Evolutionary conservation across 169 alveolate genomes (phyloP), one percentile per base, ranked within the genome.

Genomic region (Plasmodium ovale): DNA sequence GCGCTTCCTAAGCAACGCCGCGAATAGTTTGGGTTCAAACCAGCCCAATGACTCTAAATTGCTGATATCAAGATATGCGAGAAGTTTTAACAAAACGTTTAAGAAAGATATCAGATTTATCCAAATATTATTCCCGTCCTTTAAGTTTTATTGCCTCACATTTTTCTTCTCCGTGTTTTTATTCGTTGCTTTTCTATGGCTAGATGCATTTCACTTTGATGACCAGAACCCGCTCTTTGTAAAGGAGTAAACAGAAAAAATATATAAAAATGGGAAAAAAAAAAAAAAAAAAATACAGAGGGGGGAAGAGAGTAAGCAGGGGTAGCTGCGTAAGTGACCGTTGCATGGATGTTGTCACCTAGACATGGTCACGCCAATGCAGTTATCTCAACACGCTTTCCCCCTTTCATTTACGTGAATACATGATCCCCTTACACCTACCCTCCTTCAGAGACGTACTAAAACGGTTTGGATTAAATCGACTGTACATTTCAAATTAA

Each of bases 71-170:
- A 74, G 44, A 74, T 74, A 74, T 47, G 51, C 88, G n/a, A 42
- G 33, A 65, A 23, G 44, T 19, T 74, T 74, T 62, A 59, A 53
- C 37, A 74, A 59, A 42, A 74, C 88, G 16, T 74, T 74, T 12
- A 74, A 74, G 77, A 74, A 62, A 39, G 73, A 74, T 33, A 74
- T 74, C 0, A 9, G 47, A 27, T 74, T 74, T 33, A 74, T 74
- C 42, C 88, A 74, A 53, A 74, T 74, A 7, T 60, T 74, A 35
- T 74, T 74, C 44, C 88, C 88, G n/a, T 74, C 67, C 12, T 35
- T 59, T 58, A 59, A 29, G 12, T 19, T 27, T 21, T 42, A 35
- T 49, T 59, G 65, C 16, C 31, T 74, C 37, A 60, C 88, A 10
- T 37, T 67, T 12, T 25, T 33, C 19, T 33, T 74, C 27, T 74